Evolutionary conservation across 345 rosid species (phyloP), one percentile per base, ranked within the genome.

Genomic region (Populus deltoides): DNA sequence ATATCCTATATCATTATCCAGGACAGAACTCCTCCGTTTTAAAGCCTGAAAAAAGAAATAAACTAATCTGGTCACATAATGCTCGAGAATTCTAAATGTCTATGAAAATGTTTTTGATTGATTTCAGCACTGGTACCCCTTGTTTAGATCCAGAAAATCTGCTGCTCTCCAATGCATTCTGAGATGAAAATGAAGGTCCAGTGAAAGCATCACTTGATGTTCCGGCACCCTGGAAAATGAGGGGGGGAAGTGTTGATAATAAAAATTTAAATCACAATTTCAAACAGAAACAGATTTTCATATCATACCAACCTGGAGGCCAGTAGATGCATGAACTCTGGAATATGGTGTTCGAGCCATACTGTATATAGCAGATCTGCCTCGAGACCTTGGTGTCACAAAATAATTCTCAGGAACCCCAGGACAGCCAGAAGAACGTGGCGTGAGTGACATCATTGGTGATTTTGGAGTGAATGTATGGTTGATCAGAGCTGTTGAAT

Each of bases 271-370:
- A 66, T 38, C 45, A 71, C 36, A 53, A 59, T 57, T 13, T 38
- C 9, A 65, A 53, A 59, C 51, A 70, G 25, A 66, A 7, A 70
- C 24, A 45, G 25, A 75, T 43, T 66, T 55, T 67, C 38, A 33
- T n/a, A 74, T 39, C 33, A 65, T 24, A 72, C 55, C 77, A 47
- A 96, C 99, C 97, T 92, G 92, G 74, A 72, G 38, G 49, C 78
- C 69, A 73, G 77, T 77, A 27, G 88, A 70, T 70, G 86, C 83
- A 66, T 85, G 91, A 75, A 85, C 88, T 85, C 94, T 89, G 74
- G 97, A 87, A 84, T 94, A 90, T 53, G 98, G 97, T 70, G 93
- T 86, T 74, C 94, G 85, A 43, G 98, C 94, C 98, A 97, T 92
- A 85, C 84, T 91, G 82, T 97, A 92, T 70, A 97, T 81, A 69